Evolutionary conservation across 148 eudicot species (phyloP).

Genomic region (Dysphania ambrosioides): DNA sequence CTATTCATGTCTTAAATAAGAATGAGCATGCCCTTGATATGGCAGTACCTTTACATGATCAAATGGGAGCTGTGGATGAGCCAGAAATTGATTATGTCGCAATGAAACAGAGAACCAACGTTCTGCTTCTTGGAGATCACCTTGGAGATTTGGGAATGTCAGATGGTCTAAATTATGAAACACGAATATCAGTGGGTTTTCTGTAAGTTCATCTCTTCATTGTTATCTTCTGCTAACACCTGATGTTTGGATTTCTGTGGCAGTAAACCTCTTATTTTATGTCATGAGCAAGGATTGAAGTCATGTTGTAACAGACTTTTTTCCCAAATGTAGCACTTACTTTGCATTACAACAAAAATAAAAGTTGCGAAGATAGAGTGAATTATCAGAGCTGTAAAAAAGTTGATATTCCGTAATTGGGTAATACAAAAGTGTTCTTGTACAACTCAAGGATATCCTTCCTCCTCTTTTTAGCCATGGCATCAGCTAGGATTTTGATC

Average conservation of each 20-base stretch:
- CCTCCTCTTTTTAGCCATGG: not conserved
- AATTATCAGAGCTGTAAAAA: no score
- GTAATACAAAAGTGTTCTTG: not conserved
- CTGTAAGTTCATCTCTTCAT: conserved; percentile 50
- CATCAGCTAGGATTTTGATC: not conserved
- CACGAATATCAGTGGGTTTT: conserved; percentile 85
- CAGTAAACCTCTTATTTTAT: not conserved
- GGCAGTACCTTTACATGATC: conserved; percentile 80
- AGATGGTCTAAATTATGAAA: conserved; percentile 74
- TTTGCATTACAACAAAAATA: no score
- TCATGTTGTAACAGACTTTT: no score
- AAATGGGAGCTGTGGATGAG: conserved; percentile 49
- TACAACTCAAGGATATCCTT: not conserved
- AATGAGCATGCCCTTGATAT: conserved; percentile 95
- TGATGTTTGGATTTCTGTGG: no score
- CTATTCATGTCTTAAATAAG: conserved; percentile 89
- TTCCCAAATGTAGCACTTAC: no score
- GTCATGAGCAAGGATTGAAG: no score
- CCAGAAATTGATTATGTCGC: conserved; percentile 38
- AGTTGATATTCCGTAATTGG: not conserved
- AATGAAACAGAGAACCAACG: conserved; percentile 77
- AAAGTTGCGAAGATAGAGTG: no score
- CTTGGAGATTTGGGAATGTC: conserved; percentile 96
- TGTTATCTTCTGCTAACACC: not conserved
- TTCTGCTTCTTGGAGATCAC: conserved; percentile 92